Conservation (phyloP, 768 basidiomycete genomes). For the Russula sp. region DNA sequence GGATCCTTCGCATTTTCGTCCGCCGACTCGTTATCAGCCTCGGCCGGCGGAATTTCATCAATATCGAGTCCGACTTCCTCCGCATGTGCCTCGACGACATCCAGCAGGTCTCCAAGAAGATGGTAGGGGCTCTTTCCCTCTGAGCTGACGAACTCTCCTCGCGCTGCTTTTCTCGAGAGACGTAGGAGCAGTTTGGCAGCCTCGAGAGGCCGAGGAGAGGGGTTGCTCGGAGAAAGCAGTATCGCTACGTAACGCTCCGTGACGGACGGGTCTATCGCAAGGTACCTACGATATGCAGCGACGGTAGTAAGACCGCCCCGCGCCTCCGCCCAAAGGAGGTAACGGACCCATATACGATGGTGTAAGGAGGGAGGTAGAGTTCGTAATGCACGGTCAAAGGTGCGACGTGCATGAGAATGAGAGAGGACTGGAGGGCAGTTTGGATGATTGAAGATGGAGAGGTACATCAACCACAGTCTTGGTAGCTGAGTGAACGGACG, state of each 20-base stretch:
- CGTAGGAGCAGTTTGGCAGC: constrained; percentile 86
- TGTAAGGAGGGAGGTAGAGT: constrained; percentile 92
- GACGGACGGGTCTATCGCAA: constrained; percentile 69
- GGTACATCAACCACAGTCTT: constrained; percentile 88
- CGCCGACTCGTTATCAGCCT: constrained; percentile 46
- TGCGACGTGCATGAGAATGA: constrained; percentile 85
- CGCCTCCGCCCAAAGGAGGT: constrained; percentile 85
- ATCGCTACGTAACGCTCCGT: constrained; percentile 73
- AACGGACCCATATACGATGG: constrained; percentile 85
- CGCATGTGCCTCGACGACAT: constrained; percentile 81
- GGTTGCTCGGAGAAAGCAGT: constrained; percentile 51
- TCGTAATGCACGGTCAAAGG: constrained; percentile 90
- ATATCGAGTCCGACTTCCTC: constrained; percentile 90
- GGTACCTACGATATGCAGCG: constrained; percentile 81
- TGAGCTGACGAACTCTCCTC: constrained; percentile 76
- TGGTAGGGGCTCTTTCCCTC: constrained; percentile 97
- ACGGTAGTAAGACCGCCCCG: constrained; percentile 75
- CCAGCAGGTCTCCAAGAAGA: constrained; percentile 85
- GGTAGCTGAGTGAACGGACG: constrained; percentile 55
- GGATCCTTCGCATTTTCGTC: constrained; percentile 43
- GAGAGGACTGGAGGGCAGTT: constrained; percentile 78
- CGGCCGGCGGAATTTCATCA: constrained; percentile 37
- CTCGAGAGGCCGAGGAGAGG: constrained; percentile 74
- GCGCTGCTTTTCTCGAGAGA: constrained; percentile 74
- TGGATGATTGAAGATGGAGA: constrained; percentile 85